Base-by-base conservation (phyloP, 192 early-diverging fungal genomes). In the Mortierella alpina region DNA sequence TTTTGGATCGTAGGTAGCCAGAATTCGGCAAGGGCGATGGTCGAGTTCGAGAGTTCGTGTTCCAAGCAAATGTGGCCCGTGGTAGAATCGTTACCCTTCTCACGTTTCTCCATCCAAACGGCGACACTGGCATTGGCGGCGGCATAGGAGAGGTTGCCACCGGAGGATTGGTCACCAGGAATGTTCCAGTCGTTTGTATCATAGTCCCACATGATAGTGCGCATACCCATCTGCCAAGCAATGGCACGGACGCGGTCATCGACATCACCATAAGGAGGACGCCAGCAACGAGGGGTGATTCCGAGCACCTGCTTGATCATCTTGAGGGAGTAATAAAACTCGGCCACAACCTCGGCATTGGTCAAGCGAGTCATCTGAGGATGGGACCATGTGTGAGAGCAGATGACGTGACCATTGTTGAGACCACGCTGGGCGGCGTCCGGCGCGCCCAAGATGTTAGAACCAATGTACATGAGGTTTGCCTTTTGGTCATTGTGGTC, bases 321-420 rank as follows among this genome's bases (percentile, higher is more conserved):
- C 54, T 75, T 72, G 86, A n/a, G n/a, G n/a, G n/a, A n/a, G n/a
- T n/a, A n/a, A n/a, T n/a, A n/a, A n/a, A n/a, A n/a, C n/a, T n/a
- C 84, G 60, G 84, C 83, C 51, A 87, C 82, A 17, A 90, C 60
- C 20, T 72, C 51, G 18, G 69, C 58, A n/a, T 80, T 74, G 15
- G 68, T 52, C 6, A 82, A 31, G 23, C 70, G 67, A 7, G 88
- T 81, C 75, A 90, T 70, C 45, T 73, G 57, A 50, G 72, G 66
- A 48, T 89, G 88, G 45, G 81, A 72, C 88, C 88, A 89, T 13
- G 88, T 90, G 63, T 90, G 88, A 50, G 66, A 73, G 44, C 79
- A 86, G 49, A 90, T 65, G 11, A 74, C 71, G 31, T 90, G 87
- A 10, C 89, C 89, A 75, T 77, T 67, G 75, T 82, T 50, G 80